Base-by-base conservation (phyloP, 2,329 filamentous ascomycete genomes). In the Xylariaceae sp. region DNA sequence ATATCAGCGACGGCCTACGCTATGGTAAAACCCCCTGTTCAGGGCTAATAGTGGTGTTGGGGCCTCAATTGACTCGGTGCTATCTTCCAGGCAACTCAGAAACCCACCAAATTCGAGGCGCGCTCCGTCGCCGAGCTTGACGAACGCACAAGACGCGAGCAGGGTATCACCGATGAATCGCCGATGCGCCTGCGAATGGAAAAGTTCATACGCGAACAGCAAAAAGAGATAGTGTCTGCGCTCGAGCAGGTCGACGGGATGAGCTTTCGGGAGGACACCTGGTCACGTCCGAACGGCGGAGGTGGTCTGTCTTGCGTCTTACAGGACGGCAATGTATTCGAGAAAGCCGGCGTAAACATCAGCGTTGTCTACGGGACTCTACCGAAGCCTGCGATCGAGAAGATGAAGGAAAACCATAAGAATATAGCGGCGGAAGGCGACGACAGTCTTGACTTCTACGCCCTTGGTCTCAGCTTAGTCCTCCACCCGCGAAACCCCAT, bases 121-220 rank as follows among this genome's bases (percentile, higher is more conserved):
- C 79, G 88, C 29, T 81, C 87, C 39, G 88, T 96, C 62, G 91
- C 90, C 64, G 89, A 96, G 68, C 84, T 89, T 65, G 94, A 97
- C 71, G 84, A 83, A 60, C 79, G 90, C 58, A 80, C 83, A 62
- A 96, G 94, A 73, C 85, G 87, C 58, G 88, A 94, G 70, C 80
- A 83, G 53, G 83, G 84, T 59, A 80, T 97, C 47, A 86, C 79
- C 45, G 80, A 85, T 53, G 78, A 85, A 64, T 96, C 92, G 13
- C 92, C 94, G 1, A 97, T 99, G 92, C 91, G 94, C 51, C 80
- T 99, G 54, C 89, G 92, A 59, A 97, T 99, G 94, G 94, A 99
- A 74, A 84, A 89, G 65, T 88, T 97, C 70, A 95, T 97, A 72
- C 94, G 94, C 71, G 83, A 91, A 64, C 89, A 97, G 66, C 94